A percentile compares a stretch with the other conserved stretches of the same genome.
These are phyloP conservation scores for Cryptococcus amylolentus DNA, from an alignment of 1,284 basidiomycete genomes.

Conservation along the genomic window DNA sequence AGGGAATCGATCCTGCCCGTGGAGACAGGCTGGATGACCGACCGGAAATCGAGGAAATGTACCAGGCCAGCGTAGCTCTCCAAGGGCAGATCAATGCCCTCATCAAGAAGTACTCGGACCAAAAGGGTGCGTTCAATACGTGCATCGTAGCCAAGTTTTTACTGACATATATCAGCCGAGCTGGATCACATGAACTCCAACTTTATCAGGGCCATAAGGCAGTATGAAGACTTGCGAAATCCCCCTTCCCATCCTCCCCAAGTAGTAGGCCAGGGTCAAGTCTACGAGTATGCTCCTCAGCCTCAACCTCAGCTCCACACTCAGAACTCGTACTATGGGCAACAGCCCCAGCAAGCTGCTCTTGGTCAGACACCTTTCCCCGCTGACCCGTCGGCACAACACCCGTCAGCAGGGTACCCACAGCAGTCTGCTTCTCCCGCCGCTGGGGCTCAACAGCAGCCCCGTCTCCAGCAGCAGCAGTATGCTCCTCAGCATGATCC, in stretches of 20 bases:
- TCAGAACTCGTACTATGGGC: constrained; percentile 13
- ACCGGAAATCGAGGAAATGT: constrained; percentile 93
- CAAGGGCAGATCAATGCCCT: constrained; percentile 93
- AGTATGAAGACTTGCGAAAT: constrained; percentile 46
- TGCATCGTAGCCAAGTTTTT: background rate
- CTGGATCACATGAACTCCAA: constrained; percentile 51
- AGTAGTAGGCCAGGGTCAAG: constrained; percentile 22
- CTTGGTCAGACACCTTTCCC: constrained; percentile 19
- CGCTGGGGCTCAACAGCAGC: constrained; percentile 3
- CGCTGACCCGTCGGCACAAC: background rate
- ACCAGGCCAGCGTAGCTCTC: constrained; percentile 80
- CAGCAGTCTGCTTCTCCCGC: constrained; percentile 2
- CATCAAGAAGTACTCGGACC: constrained; percentile 91
- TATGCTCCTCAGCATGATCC: constrained; percentile 9
- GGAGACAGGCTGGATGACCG: constrained; percentile 84
- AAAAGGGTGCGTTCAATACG: constrained; percentile 68
- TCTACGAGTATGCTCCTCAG: constrained; percentile 12
- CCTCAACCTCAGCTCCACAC: constrained; percentile 14
- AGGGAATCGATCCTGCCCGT: constrained; percentile 67
- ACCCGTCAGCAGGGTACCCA: constrained; percentile 5
- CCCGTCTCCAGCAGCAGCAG: constrained; percentile 11
- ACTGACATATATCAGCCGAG: constrained; percentile 36
- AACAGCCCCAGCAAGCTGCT: constrained; percentile 24
- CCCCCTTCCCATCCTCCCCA: constrained; percentile 25
- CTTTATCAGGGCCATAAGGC: constrained; percentile 47